Base-by-base conservation (phyloP, 2,329 filamentous ascomycete genomes). In the Colletotrichum tabaci region DNA sequence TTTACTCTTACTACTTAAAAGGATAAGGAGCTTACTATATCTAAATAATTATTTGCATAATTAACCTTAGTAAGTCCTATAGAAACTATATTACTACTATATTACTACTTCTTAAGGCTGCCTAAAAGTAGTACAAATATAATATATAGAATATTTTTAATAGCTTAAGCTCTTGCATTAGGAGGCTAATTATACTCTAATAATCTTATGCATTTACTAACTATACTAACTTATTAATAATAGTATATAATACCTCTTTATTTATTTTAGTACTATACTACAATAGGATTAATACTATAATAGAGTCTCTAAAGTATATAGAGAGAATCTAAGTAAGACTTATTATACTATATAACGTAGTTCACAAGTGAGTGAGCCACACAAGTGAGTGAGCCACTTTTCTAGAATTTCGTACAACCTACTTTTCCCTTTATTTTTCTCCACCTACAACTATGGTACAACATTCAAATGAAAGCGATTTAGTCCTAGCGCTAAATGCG, bases 121-220 rank as follows among this genome's bases (percentile, higher is more conserved):
- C 50, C 35, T 2, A 66, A 7, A 66, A 66, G 16, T 8, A 66
- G 46, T 66, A n/a, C 8, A 2, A 60, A 52, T 58, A 60, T 7
- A 38, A 2, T 12, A 60, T 10, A 52, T 66, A 8, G 23, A 66
- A 58, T 50, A 66, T 35, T 13, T 26, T 60, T 15, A 66, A 60
- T 6, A 66, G 21, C 63, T 60, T 53, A n/a, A 13, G 55, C 21
- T 66, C 55, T 21, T 4, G 3, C 2, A 9, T 44, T 10, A 66
- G 26, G 15, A 57, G 15, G 30, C 23, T 60, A 3, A 50, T 52
- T 5, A 60, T 16, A 23, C 16, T 26, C 52, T 6, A 60, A n/a
- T 60, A 0, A 30, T 66, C 16, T 49, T 13, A 2, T 4, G 7
- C 15, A 12, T 60, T 16, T 4, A 8, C 35, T 4, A 44, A 35